phyloP scores from a whole-genome alignment of 2,329 filamentous ascomycete species.

The Xylaria polymorpha region DNA sequence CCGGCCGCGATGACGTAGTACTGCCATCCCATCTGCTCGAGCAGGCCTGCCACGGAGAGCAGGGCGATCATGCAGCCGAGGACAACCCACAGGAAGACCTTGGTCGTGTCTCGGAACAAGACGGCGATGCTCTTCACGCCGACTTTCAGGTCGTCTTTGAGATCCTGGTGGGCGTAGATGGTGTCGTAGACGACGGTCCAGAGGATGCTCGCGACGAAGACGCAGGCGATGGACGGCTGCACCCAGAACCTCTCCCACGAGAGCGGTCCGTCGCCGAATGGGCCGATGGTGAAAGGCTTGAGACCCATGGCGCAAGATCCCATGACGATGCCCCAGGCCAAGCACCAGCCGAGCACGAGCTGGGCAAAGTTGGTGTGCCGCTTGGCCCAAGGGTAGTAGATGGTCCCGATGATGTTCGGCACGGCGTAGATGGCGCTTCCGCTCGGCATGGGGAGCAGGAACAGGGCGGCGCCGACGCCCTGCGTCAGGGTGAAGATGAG shows the following conservation, averaged over 20 bases:
- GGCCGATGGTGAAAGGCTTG: constrained; percentile 42
- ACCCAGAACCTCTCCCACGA: constrained; percentile 34
- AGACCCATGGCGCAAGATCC: constrained; percentile 47
- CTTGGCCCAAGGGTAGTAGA: constrained; percentile 53
- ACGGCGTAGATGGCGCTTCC: constrained; percentile 45
- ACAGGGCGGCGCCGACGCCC: constrained; percentile 42
- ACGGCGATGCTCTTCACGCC: constrained; percentile 53
- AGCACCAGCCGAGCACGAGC: constrained; percentile 51
- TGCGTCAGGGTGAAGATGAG: constrained; percentile 49
- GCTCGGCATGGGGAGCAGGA: constrained; percentile 42
- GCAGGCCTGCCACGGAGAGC: constrained; percentile 38
- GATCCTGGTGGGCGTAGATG: constrained; percentile 53
- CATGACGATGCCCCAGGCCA: constrained; percentile 50
- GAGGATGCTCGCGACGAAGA: constrained; percentile 47
- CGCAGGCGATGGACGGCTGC: constrained; percentile 43
- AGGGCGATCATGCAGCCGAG: constrained; percentile 43
- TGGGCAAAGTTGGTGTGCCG: constrained; percentile 52
- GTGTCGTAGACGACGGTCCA: constrained; percentile 53
- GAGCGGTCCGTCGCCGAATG: constrained; percentile 36
- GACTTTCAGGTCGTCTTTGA: constrained; percentile 50
- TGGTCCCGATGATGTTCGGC: constrained; percentile 46
- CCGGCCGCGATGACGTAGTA: constrained; percentile 45
- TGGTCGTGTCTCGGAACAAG: constrained; percentile 45
- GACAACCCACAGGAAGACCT: constrained; percentile 42
- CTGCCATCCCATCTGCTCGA: constrained; percentile 39